Evolutionary conservation across 2,329 filamentous ascomycete species (phyloP).

Genomic region (Ambrosiella cleistominuta): DNA sequence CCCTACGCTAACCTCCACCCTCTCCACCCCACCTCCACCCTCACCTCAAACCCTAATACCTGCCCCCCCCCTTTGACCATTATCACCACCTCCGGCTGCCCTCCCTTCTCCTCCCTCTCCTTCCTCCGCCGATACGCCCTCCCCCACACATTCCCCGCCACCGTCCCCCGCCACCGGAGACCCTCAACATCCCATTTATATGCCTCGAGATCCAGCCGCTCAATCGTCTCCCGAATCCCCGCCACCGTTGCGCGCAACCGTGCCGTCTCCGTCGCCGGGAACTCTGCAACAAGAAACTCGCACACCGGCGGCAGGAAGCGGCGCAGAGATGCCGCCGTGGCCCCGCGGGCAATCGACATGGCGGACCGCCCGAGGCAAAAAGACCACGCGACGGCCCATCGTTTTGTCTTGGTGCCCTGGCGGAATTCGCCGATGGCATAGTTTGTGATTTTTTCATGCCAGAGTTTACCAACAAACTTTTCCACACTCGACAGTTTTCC

Average conservation of each 20-base stretch:
- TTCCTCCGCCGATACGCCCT: slow-evolving; percentile 41
- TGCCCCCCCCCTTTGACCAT: slow-evolving; percentile 5
- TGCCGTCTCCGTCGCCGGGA: slow-evolving; percentile 25
- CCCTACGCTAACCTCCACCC: slow-evolving; percentile 3
- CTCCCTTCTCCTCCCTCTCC: slow-evolving; percentile 15
- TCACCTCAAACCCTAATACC: slow-evolving; percentile 12
- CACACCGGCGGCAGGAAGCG: slow-evolving; percentile 27
- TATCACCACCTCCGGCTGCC: background rate
- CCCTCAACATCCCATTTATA: slow-evolving; percentile 45
- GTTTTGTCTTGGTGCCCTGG: slow-evolving; percentile 58
- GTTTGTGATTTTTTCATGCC: slow-evolving; percentile 43
- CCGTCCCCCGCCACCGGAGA: slow-evolving; percentile 44
- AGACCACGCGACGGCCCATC: slow-evolving; percentile 86
- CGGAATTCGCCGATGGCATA: slow-evolving; percentile 69
- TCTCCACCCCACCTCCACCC: background rate
- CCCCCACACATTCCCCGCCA: slow-evolving; percentile 45
- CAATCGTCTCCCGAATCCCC: slow-evolving; percentile 29
- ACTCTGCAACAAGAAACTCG: slow-evolving; percentile 26
- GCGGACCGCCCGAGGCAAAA: slow-evolving; percentile 50
- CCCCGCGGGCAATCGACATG: slow-evolving; percentile 27
- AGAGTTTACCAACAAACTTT: slow-evolving; percentile 40
- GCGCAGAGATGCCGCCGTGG: slow-evolving; percentile 23
- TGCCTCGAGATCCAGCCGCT: slow-evolving; percentile 35
- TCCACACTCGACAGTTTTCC: slow-evolving; percentile 60
- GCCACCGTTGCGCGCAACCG: slow-evolving; percentile 22